phyloP scores from a whole-genome alignment of 2,329 filamentous ascomycete species.

The Phaeosphaeriaceae sp. region DNA sequence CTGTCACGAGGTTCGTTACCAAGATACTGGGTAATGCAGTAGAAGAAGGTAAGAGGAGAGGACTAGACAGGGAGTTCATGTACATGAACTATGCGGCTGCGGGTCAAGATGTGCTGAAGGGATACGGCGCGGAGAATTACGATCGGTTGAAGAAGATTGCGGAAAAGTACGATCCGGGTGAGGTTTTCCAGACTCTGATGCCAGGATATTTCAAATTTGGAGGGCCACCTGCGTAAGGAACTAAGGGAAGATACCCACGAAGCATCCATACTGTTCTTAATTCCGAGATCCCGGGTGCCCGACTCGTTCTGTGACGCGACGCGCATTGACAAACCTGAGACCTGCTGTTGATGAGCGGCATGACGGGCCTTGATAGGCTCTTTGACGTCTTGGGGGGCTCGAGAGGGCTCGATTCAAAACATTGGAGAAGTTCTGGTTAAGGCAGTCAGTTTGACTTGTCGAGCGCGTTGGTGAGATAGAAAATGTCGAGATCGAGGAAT shows the following conservation, averaged over 20 bases:
- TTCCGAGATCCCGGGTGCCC: too few species aligned
- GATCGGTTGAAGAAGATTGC: conserved; percentile 24
- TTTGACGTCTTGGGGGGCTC: too few species aligned
- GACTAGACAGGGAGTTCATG: conserved; percentile 36
- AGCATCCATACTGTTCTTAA: not conserved
- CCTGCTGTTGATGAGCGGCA: too few species aligned
- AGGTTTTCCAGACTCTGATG: conserved; percentile 29
- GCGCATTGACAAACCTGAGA: too few species aligned
- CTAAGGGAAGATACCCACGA: not conserved
- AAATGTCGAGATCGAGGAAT: too few species aligned
- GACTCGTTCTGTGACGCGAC: too few species aligned
- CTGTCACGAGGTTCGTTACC: conserved; percentile 12
- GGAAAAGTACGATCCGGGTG: conserved; percentile 27
- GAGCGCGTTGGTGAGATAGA: too few species aligned
- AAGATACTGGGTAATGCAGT: conserved; percentile 19
- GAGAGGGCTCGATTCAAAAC: too few species aligned
- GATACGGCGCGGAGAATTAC: conserved; percentile 51
- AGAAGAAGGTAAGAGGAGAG: conserved; percentile 18
- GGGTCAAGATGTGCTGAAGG: conserved; percentile 51
- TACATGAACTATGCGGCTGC: conserved; percentile 58
- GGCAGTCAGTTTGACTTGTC: too few species aligned
- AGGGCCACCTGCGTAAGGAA: conserved; percentile 13
- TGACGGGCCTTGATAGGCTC: too few species aligned
- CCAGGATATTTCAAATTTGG: conserved; percentile 29
- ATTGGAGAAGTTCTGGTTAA: too few species aligned